These are phyloP conservation scores for Theileria parva DNA, from an alignment of 169 alveolate species.

Conservation along the genomic window DNA sequence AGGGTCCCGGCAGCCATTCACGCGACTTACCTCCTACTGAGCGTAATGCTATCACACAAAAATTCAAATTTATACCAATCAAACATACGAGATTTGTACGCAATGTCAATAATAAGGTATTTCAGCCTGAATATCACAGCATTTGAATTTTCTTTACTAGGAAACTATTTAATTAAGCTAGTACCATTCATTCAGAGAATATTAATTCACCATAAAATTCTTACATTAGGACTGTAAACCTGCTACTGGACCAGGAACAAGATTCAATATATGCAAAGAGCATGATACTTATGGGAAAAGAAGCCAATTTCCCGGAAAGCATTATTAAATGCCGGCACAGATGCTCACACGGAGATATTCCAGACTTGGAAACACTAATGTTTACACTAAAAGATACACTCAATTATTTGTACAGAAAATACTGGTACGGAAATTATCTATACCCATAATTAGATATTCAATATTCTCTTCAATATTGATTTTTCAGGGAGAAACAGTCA, in stretches of 20 bases:
- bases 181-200: background rate
- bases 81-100: slow-evolving; percentile 33
- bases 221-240: slow-evolving; percentile 47
- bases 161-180: background rate
- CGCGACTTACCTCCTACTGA: slow-evolving; percentile 46
- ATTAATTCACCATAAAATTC: background rate
- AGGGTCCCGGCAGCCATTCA: slow-evolving; percentile 61
- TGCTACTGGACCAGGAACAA: slow-evolving; percentile 65
- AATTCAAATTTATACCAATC: slow-evolving; percentile 16
- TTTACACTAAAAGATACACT: slow-evolving; percentile 30
- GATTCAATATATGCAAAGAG: slow-evolving; percentile 57
- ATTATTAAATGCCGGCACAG: slow-evolving; percentile 44
- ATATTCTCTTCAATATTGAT: background rate
- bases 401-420: slow-evolving; percentile 50
- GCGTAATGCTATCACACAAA: slow-evolving; percentile 45
- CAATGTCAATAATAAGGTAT: slow-evolving; percentile 59
- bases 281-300: slow-evolving; percentile 41
- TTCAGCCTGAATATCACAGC: background rate
- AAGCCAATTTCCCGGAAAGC: slow-evolving; percentile 52
- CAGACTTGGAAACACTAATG: slow-evolving; percentile 52
- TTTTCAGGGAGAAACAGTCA: slow-evolving; percentile 42
- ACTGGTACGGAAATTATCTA: slow-evolving; percentile 34
- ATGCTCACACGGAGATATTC: slow-evolving; percentile 63
- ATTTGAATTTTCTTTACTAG: background rate
- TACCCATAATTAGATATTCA: background rate